phyloP scores from a whole-genome alignment of 192 early-diverging fungal species.

The Entrophospora sp. region DNA sequence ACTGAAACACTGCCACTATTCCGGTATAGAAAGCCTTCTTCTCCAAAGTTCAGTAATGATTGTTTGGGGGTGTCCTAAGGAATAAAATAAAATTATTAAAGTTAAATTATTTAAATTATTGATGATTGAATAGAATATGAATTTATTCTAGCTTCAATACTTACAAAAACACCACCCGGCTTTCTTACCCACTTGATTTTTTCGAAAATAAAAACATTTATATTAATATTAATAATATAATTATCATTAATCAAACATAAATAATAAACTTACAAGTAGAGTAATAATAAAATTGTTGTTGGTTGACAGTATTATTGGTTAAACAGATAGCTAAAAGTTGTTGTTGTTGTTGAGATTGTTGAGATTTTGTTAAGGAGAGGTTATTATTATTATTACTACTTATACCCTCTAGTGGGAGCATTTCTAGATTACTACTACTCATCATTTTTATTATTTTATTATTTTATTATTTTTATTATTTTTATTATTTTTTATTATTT shows the following conservation, averaged over 20 bases:
- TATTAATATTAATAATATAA: not conserved
- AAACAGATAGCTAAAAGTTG: not conserved
- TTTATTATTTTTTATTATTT: too few species aligned
- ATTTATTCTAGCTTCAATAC: too few species aligned
- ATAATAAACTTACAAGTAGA: constrained; percentile 7
- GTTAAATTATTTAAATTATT: not conserved
- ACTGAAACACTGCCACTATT: not conserved
- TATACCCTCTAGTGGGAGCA: not conserved
- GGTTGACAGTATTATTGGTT: not conserved
- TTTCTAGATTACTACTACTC: not conserved
- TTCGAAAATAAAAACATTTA: not conserved
- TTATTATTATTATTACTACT: not conserved
- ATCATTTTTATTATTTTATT: constrained; percentile 2
- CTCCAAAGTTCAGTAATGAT: not conserved
- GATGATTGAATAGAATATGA: not conserved
- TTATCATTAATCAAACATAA: not conserved
- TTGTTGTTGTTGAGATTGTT: not conserved
- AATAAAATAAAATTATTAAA: not conserved
- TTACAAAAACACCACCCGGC: constrained; percentile 9
- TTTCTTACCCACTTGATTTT: not conserved
- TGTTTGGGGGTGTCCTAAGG: not conserved
- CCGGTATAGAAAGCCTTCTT: not conserved
- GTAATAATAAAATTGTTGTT: not conserved
- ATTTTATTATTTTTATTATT: not conserved
- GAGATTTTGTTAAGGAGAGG: too few species aligned